phyloP scores from a whole-genome alignment of 768 basidiomycete species.

The Tylopilus felleus region DNA sequence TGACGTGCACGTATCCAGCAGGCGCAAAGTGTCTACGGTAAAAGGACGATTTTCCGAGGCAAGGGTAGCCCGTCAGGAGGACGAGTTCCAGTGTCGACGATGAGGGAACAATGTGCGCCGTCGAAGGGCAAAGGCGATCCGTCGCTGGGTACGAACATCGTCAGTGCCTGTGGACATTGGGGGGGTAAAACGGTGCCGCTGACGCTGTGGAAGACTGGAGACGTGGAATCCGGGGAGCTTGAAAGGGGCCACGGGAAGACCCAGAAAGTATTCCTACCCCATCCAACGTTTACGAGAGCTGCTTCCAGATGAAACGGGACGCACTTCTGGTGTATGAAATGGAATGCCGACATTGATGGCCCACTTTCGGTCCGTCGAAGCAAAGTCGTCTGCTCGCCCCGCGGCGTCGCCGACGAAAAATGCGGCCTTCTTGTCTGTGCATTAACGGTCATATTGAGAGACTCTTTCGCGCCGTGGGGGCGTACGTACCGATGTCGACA shows the following conservation, averaged over 20 bases:
- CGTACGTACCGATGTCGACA: constrained; percentile 58
- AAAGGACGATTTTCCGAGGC: constrained; percentile 80
- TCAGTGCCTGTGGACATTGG: background rate
- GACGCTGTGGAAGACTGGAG: constrained; percentile 38
- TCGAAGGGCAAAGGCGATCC: constrained; percentile 29
- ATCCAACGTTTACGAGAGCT: background rate
- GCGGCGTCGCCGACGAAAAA: constrained; percentile 92
- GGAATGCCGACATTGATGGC: constrained; percentile 70
- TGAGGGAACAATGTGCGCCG: constrained; percentile 13
- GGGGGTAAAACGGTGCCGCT: constrained; percentile 1
- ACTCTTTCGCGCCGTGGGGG: no score
- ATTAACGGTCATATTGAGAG: background rate
- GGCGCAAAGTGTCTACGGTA: constrained; percentile 66
- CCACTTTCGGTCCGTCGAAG: constrained; percentile 82
- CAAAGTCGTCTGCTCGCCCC: constrained; percentile 73
- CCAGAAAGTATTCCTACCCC: constrained; percentile 80
- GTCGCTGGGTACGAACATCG: constrained; percentile 32
- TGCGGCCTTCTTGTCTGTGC: constrained; percentile 58
- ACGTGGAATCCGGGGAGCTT: constrained; percentile 68
- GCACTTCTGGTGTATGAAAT: constrained; percentile 85
- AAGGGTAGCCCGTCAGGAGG: constrained; percentile 60
- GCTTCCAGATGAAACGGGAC: background rate
- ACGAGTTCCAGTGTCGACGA: constrained; percentile 43
- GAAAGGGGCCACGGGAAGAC: constrained; percentile 39
- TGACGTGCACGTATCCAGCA: constrained; percentile 74